A percentile compares a stretch with the other conserved stretches of the same genome.
Evolutionary conservation across 2,329 filamentous ascomycete species (phyloP).

Genomic region (Daldinia sp.): DNA sequence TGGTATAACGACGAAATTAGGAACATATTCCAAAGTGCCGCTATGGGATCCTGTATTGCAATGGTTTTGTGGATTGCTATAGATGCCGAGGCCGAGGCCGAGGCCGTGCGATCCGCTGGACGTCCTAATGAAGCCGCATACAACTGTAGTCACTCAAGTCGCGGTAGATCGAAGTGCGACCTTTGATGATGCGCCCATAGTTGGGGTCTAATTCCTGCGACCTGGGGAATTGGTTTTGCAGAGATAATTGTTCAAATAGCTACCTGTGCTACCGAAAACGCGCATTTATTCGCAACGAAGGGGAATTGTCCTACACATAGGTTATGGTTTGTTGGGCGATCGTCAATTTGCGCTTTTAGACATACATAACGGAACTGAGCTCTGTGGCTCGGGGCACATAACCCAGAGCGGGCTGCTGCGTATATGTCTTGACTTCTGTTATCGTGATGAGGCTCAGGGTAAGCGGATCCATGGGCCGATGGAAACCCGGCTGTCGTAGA

Average conservation of each 20-base stretch:
- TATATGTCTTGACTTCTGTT: slow-evolving; percentile 17
- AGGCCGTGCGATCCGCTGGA: slow-evolving; percentile 8
- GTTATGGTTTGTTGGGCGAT: slow-evolving; percentile 36
- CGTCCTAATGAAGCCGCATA: slow-evolving; percentile 27
- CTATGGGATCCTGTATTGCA: slow-evolving; percentile 16
- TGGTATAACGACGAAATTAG: slow-evolving; percentile 14
- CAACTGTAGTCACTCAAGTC: slow-evolving; percentile 29
- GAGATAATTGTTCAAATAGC: slow-evolving; percentile 28
- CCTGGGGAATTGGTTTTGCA: slow-evolving; percentile 35
- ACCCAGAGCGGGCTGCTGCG: slow-evolving; percentile 25
- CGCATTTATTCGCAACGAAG: slow-evolving; percentile 34
- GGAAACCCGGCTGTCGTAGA: neutral
- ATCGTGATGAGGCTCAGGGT: slow-evolving; percentile 2
- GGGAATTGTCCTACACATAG: slow-evolving; percentile 45
- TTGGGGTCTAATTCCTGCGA: slow-evolving; percentile 31
- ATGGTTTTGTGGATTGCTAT: slow-evolving; percentile 10
- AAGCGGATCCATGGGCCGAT: neutral
- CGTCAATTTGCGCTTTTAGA: slow-evolving; percentile 35
- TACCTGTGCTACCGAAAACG: slow-evolving; percentile 37
- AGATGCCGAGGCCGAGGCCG: slow-evolving; percentile 9
- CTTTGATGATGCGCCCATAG: slow-evolving; percentile 34
- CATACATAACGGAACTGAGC: slow-evolving; percentile 31
- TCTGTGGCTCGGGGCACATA: slow-evolving; percentile 28
- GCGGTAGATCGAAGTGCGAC: slow-evolving; percentile 39
- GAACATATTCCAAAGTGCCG: slow-evolving; percentile 10